Evolutionary conservation across 129 eudicot species (phyloP), one percentile per base, ranked within the genome.

Genomic region (Saposhnikovia divaricata): DNA sequence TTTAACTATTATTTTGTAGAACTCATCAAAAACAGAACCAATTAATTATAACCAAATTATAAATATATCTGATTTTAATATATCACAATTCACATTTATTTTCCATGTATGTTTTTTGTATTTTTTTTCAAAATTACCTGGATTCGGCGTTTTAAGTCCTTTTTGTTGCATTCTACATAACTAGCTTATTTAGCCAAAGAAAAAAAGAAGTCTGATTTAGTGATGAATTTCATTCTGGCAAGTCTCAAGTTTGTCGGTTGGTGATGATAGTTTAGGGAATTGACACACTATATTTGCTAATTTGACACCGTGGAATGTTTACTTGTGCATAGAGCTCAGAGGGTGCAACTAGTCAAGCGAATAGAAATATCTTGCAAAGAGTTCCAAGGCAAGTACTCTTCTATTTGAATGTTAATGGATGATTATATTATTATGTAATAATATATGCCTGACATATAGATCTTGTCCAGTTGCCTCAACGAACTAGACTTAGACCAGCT

Each of bases 281-380:
- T 59, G 3, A n/a, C 25, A 59, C 15, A n/a, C 15, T 59, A 59
- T 34, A 34, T 34, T 34, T 34, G 37, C 10, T 50, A 55, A 43
- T 31, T 47, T 18, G 42, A 48, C 11, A 78, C 14, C 25, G 34
- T n/a, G 15, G 5, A 25, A 7, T 46, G 6, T 15, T 40, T 48
- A 27, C 57, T 10, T 76, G 76, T 81, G 68, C 45, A 46, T 3
- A 53, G 69, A 25, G 63, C 72, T 14, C 80, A 38, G 79, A 81
- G 59, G 77, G 57, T 72, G 78, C 55, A 75, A 40, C 73, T 44
- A 63, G 71, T 72, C 53, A 57, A 51, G 83, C 81, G 28, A 76
- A 85, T 69, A 63, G 51, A 77, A 88, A 90, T 81, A 87, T 88
- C 55, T 80, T 83, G 65, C 80, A 87, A n/a, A 79, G 61, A 9